phyloP scores from a whole-genome alignment of 106 monocot species.

The Dactylorhiza incarnata region DNA sequence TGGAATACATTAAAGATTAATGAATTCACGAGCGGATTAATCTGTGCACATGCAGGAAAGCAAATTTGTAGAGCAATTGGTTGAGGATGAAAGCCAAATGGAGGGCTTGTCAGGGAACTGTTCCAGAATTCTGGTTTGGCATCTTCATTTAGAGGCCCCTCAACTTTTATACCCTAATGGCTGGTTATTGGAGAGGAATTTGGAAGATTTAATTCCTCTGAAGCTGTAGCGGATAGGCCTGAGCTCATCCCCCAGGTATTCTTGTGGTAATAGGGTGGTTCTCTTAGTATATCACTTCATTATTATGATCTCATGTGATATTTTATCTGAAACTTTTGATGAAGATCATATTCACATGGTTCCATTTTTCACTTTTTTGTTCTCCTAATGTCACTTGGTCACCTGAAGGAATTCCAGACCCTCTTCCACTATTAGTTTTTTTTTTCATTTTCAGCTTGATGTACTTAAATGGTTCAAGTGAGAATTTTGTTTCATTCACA shows the following conservation, averaged over 20 bases:
- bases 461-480: no score
- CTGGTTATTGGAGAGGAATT: constrained; percentile 44
- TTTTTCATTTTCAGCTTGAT: no score
- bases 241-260: not conserved
- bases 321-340: not conserved
- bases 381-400: not conserved
- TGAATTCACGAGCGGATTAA: not conserved
- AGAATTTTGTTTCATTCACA: no score
- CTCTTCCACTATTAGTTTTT: no score
- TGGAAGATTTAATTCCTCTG: constrained; percentile 13
- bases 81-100: constrained; percentile 86
- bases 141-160: constrained; percentile 39
- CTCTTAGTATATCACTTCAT: no score
- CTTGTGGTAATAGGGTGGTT: not conserved
- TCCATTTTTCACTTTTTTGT: not conserved
- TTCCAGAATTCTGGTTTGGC: constrained; percentile 61
- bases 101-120: constrained; percentile 48
- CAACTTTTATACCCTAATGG: constrained; percentile 34
- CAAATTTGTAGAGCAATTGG: constrained; percentile 50
- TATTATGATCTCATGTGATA: not conserved
- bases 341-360: not conserved
- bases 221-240: not conserved
- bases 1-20: not conserved
- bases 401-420: no score
- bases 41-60: constrained; percentile 27